phyloP scores from a whole-genome alignment of 2,329 filamentous ascomycete genomes.

The Davidsoniella neocaledoniae region DNA sequence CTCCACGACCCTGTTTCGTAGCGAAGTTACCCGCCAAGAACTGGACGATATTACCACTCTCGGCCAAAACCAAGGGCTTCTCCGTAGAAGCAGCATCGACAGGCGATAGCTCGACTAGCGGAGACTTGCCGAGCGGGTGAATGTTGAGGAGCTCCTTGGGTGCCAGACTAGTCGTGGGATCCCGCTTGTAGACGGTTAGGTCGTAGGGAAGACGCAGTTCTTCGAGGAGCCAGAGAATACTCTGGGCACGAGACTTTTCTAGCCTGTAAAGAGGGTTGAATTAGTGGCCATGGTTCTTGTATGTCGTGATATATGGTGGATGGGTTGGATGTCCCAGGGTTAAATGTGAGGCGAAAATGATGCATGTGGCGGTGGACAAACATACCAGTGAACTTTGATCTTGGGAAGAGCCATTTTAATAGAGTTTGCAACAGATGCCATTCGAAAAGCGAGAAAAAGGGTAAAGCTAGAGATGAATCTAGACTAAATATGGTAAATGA shows the following conservation, averaged over 20 bases:
- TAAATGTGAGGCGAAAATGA: neutral
- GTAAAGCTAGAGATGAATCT: no score
- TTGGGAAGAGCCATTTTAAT: constrained; percentile 22
- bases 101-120: constrained; percentile 48
- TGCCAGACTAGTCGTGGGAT: constrained; percentile 44
- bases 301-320: neutral
- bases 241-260: constrained; percentile 64
- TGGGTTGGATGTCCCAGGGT: neutral
- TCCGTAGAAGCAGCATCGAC: constrained; percentile 14
- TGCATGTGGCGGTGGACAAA: constrained; percentile 1
- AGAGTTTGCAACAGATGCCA: constrained; percentile 1
- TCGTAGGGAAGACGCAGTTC: constrained; percentile 68
- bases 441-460: neutral
- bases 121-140: constrained; percentile 77
- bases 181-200: constrained; percentile 61
- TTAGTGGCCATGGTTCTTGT: neutral
- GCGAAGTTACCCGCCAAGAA: constrained; percentile 56
- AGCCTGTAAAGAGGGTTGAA: constrained; percentile 39
- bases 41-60: constrained; percentile 66
- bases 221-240: constrained; percentile 73
- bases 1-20: constrained; percentile 16
- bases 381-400: constrained; percentile 27
- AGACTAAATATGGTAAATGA: no score
- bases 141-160: constrained; percentile 59
- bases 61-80: constrained; percentile 49